A percentile compares a stretch with the other conserved stretches of the same genome.
These are phyloP conservation scores for Sporothrix brasiliensis DNA, from an alignment of 2,329 filamentous ascomycete species.

Conservation along the genomic window DNA sequence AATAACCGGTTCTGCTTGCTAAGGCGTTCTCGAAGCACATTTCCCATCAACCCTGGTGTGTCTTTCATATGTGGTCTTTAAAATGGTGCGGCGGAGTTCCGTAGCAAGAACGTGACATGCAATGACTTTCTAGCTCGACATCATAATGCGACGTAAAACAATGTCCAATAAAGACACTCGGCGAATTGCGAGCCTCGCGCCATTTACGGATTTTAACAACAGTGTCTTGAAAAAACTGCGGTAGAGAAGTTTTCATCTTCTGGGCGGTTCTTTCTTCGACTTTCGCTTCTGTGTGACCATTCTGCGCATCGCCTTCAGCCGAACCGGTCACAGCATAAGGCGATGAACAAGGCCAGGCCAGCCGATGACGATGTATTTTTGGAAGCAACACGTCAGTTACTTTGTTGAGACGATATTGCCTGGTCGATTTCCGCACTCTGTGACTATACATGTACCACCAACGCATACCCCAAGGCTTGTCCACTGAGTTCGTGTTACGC, in stretches of 20 bases:
- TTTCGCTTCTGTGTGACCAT: background rate
- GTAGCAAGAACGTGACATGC: background rate
- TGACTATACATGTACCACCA: background rate
- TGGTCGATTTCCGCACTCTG: background rate
- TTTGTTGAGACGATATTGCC: background rate
- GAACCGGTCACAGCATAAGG: background rate
- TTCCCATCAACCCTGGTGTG: background rate
- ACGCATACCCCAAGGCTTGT: background rate
- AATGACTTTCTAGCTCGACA: background rate
- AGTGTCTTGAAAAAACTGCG: background rate
- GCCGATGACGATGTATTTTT: background rate
- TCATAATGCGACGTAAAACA: constrained; percentile 14
- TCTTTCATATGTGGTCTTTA: background rate
- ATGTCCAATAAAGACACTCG: background rate
- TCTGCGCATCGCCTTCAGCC: constrained; percentile 25
- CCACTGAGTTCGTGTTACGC: background rate
- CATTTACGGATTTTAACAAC: background rate
- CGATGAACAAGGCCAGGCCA: constrained; percentile 14
- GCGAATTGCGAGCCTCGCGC: background rate
- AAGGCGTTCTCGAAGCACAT: background rate
- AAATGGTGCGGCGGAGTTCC: no score
- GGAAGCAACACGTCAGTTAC: background rate
- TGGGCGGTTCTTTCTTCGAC: background rate
- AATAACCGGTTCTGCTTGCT: background rate
- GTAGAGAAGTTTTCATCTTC: background rate